phyloP scores from a whole-genome alignment of 176 grass and related monocot species.

The Ananas comosus region DNA sequence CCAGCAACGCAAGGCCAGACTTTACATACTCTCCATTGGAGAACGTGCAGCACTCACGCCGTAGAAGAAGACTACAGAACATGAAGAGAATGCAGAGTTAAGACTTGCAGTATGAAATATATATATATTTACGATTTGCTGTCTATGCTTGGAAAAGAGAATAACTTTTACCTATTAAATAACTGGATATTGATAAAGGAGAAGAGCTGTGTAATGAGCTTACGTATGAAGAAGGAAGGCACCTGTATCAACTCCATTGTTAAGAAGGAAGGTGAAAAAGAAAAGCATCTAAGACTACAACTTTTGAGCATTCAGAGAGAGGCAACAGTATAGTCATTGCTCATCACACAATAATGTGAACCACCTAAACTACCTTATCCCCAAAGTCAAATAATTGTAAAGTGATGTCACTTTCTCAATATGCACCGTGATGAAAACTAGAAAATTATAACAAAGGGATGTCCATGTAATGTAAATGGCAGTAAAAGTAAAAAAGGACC shows the following conservation, averaged over 20 bases:
- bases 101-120: not conserved
- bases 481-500: not conserved
- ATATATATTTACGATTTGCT: not conserved
- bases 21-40: slow-evolving; percentile 97
- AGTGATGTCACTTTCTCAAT: not conserved
- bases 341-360: not conserved
- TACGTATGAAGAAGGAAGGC: slow-evolving; percentile 88
- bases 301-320: not conserved
- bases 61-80: slow-evolving; percentile 62
- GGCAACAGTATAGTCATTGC: not conserved
- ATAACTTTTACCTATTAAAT: slow-evolving; percentile 74
- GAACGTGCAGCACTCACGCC: slow-evolving; percentile 95
- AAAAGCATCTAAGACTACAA: not conserved
- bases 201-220: slow-evolving; percentile 90
- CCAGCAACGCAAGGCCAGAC: slow-evolving; percentile 71
- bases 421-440: not conserved
- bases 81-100: not conserved
- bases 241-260: slow-evolving; percentile 51
- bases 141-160: not conserved
- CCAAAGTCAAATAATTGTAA: not conserved
- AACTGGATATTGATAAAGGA: slow-evolving; percentile 97
- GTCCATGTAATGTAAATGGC: not conserved
- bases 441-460: not conserved
- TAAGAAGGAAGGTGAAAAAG: slow-evolving; percentile 9
- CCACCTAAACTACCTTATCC: not conserved